A percentile compares a stretch with the other conserved stretches of the same genome.
These are phyloP conservation scores for Aureobasidium zeae DNA, from an alignment of 2,329 filamentous ascomycete species.

Conservation along the genomic window DNA sequence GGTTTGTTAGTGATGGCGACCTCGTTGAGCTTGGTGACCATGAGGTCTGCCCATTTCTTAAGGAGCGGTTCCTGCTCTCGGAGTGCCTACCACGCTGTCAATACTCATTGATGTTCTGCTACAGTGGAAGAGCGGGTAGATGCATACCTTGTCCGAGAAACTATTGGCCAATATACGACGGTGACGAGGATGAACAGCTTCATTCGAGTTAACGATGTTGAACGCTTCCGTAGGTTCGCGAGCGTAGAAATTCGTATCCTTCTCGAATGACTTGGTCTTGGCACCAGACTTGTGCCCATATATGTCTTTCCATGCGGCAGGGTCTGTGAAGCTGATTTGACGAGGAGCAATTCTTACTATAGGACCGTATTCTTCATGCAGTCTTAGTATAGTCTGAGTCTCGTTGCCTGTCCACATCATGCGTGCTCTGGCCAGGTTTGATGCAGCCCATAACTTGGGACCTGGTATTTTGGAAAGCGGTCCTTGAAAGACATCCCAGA, in stretches of 20 bases:
- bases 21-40: conserved; percentile 32
- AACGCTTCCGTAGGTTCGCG: conserved; percentile 23
- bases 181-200: conserved; percentile 28
- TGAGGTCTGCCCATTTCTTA: conserved; percentile 31
- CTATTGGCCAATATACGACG: conserved; percentile 31
- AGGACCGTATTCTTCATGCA: conserved; percentile 36
- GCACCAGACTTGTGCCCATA: conserved; percentile 10
- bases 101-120: too few relatives aligned
- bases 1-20: conserved; percentile 41
- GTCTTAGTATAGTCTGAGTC: conserved; percentile 14
- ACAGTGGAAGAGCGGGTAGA: too few relatives aligned
- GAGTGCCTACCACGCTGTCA: conserved; percentile 23
- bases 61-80: conserved; percentile 33
- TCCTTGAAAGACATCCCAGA: conserved; percentile 37
- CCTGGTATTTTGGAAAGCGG: conserved; percentile 37
- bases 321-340: conserved; percentile 37
- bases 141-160: conserved; percentile 31
- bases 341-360: conserved; percentile 41
- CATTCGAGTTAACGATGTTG: conserved; percentile 20
- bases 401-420: conserved; percentile 16
- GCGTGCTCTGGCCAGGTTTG: conserved; percentile 23
- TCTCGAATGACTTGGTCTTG: conserved; percentile 21
- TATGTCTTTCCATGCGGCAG: conserved; percentile 36
- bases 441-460: conserved; percentile 28
- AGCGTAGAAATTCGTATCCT: conserved; percentile 37